These are phyloP conservation scores for Arthrinium phaeospermum DNA, from an alignment of 2,329 filamentous ascomycete genomes.

Conservation along the genomic window DNA sequence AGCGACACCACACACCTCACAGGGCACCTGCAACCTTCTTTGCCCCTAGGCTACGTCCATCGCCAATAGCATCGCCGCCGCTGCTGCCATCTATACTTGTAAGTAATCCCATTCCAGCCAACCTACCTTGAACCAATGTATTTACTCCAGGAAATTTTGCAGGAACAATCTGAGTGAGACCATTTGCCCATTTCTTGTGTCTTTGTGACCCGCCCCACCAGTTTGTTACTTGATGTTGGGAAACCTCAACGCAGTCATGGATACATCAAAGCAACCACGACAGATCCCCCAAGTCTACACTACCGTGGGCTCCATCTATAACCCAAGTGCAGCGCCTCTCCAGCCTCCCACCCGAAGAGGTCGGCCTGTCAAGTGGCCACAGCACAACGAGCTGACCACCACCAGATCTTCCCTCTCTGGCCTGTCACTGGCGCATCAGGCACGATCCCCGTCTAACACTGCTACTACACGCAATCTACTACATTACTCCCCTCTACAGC, in stretches of 20 bases:
- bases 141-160: not conserved
- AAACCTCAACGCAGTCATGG: constrained; percentile 16
- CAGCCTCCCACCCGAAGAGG: constrained; percentile 59
- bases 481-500: constrained; percentile 58
- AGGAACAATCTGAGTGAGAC: not conserved
- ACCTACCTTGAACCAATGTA: not conserved
- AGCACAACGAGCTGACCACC: constrained; percentile 39
- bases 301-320: constrained; percentile 62
- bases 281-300: constrained; percentile 47
- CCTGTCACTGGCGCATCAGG: constrained; percentile 40
- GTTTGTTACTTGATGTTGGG: not conserved
- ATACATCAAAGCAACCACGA: not conserved
- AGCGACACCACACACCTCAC: not conserved
- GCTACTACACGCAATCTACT: constrained; percentile 38
- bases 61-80: not conserved
- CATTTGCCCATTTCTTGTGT: not conserved
- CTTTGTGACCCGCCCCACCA: not conserved
- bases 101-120: not conserved
- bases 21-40: not conserved
- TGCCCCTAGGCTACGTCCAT: not conserved
- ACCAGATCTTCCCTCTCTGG: constrained; percentile 44
- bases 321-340: constrained; percentile 52
- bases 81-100: not conserved
- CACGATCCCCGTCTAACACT: constrained; percentile 31
- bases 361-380: constrained; percentile 50